phyloP scores from a whole-genome alignment of 441 rosid species.

The Gossypium gossypioides region DNA sequence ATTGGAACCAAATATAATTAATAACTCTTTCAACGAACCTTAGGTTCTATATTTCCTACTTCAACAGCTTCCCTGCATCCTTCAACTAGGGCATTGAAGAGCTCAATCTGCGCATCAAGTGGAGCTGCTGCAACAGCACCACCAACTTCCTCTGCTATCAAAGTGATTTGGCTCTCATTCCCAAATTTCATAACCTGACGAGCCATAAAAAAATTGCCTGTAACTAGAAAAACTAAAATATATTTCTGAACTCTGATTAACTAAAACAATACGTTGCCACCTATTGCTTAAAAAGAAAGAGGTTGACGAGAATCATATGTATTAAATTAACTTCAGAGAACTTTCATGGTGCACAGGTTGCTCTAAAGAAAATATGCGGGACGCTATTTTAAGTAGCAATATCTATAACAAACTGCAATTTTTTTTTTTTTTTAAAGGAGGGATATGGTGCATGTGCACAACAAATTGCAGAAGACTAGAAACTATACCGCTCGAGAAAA shows the following conservation, averaged over 20 bases:
- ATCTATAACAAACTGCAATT: background rate
- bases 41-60: conserved; percentile 53
- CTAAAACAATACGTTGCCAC: background rate
- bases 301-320: background rate
- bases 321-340: background rate
- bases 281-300: background rate
- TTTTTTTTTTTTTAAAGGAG: background rate
- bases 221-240: background rate
- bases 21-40: conserved; percentile 37
- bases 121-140: conserved; percentile 77
- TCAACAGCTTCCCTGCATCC: conserved; percentile 83
- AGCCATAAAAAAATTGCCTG: background rate
- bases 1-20: background rate
- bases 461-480: conserved; percentile 7
- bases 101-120: conserved; percentile 76
- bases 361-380: background rate
- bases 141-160: conserved; percentile 74
- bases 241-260: background rate
- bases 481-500: conserved; percentile 82
- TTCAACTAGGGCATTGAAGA: conserved; percentile 74
- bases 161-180: conserved; percentile 61
- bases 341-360: background rate
- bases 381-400: background rate
- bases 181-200: conserved; percentile 87
- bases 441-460: background rate